phyloP scores from a whole-genome alignment of 75 land plant species.

The Selaginella tamariscina region DNA sequence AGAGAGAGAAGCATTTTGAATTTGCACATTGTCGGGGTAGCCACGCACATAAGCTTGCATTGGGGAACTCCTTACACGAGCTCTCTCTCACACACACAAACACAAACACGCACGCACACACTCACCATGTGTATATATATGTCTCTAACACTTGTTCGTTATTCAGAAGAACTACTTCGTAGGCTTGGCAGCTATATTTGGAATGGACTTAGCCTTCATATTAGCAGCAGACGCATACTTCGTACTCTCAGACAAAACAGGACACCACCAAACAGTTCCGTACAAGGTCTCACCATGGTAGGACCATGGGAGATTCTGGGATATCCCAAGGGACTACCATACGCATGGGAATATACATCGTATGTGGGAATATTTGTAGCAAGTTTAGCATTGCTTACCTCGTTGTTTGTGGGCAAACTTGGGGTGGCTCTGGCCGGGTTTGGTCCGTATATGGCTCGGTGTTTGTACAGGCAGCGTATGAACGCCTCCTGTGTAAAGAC shows the following conservation, averaged over 20 bases:
- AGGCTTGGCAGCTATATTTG: slow-evolving; percentile 13
- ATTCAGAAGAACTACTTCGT: slow-evolving; percentile 5
- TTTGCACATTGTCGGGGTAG: too few species aligned
- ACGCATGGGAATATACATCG: slow-evolving; percentile 11
- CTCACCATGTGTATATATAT: too few species aligned
- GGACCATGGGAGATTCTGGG: slow-evolving; percentile 24
- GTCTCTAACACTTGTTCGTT: too few species aligned
- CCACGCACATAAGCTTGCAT: too few species aligned
- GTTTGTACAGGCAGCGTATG: slow-evolving; percentile 22
- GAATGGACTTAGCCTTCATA: slow-evolving; percentile 16
- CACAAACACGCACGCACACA: too few species aligned
- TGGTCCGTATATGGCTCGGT: background rate
- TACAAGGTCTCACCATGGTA: slow-evolving; percentile 16
- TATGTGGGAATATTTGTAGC: slow-evolving; percentile 19
- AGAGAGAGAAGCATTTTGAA: too few species aligned
- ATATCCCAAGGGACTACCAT: slow-evolving; percentile 21
- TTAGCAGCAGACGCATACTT: slow-evolving; percentile 19
- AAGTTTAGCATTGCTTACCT: background rate
- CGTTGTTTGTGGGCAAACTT: background rate
- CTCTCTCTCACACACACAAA: too few species aligned
- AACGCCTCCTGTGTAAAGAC: slow-evolving; percentile 22
- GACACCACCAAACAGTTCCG: slow-evolving; percentile 18
- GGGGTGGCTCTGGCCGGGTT: background rate
- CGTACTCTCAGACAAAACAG: slow-evolving; percentile 19
- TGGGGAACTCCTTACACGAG: too few species aligned